Percentiles rank a stretch among this genome's conserved stretches.
Evolutionary conservation across 1,284 basidiomycete genomes (phyloP).

Genomic region (Tilletia caries): DNA sequence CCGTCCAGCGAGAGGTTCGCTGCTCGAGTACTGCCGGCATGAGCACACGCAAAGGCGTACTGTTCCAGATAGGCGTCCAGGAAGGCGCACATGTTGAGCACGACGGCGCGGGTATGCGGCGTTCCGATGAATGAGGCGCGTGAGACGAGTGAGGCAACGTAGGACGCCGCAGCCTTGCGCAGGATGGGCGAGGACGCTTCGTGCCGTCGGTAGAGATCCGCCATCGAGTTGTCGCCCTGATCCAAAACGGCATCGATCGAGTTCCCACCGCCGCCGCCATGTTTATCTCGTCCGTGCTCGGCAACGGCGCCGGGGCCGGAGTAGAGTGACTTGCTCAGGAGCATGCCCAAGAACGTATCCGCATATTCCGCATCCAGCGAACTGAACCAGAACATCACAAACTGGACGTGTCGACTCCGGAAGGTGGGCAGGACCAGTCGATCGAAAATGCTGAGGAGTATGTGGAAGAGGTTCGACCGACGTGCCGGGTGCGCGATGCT

Average conservation of each 20-base stretch:
- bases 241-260: background rate
- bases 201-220: conserved; percentile 7
- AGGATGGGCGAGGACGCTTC: conserved; percentile 42
- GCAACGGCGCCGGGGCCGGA: conserved; percentile 43
- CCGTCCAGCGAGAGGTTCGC: background rate
- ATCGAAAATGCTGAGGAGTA: conserved; percentile 86
- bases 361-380: conserved; percentile 84
- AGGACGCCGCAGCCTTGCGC: conserved; percentile 48
- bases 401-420: conserved; percentile 95
- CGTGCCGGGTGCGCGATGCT: background rate
- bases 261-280: background rate
- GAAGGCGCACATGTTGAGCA: conserved; percentile 79
- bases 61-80: conserved; percentile 64
- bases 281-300: conserved; percentile 17
- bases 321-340: conserved; percentile 82
- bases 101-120: conserved; percentile 70
- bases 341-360: conserved; percentile 87
- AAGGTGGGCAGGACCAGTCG: conserved; percentile 89
- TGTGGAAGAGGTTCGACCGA: conserved; percentile 63
- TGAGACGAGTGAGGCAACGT: conserved; percentile 76
- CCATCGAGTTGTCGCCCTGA: conserved; percentile 59
- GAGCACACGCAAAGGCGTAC: conserved; percentile 25
- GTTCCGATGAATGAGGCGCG: conserved; percentile 82
- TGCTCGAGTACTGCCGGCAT: background rate
- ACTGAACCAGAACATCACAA: conserved; percentile 90